Evolutionary conservation across 148 eudicot genomes (phyloP).

Genomic region (Suaeda aralocaspica): DNA sequence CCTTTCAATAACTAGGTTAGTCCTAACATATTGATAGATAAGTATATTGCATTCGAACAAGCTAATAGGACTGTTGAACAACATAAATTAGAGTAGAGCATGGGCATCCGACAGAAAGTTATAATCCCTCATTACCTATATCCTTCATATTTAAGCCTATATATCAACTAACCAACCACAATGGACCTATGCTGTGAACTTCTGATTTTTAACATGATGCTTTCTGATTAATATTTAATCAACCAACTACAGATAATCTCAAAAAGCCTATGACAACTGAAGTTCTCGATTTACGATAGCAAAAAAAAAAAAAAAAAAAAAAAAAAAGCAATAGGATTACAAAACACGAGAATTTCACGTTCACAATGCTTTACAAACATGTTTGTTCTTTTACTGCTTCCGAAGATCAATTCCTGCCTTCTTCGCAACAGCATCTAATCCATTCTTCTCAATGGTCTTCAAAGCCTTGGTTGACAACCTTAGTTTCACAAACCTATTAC

Average conservation of each 20-base stretch:
- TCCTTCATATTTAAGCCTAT: no score
- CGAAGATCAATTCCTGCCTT: constrained; percentile 94
- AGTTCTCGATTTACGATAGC: background rate
- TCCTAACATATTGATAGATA: no score
- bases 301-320: constrained; percentile 13
- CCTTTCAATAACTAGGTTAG: no score
- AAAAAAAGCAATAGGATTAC: constrained; percentile 7
- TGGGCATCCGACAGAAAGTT: no score
- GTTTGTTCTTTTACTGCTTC: constrained; percentile 38
- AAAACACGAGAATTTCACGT: constrained; percentile 9
- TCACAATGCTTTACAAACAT: constrained; percentile 20
- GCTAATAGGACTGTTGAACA: no score
- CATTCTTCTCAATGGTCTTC: constrained; percentile 92
- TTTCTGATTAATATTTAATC: background rate
- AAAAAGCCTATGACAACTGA: constrained; percentile 2
- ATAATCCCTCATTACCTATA: no score
- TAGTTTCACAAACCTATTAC: constrained; percentile 74
- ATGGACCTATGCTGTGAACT: constrained; percentile 3
- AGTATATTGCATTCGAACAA: no score
- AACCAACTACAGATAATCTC: constrained; percentile 8
- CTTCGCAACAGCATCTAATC: constrained; percentile 88
- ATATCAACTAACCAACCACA: no score
- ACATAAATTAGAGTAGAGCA: no score
- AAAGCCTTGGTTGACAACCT: constrained; percentile 84
- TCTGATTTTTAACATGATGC: background rate